Evolutionary conservation across 768 basidiomycete genomes (phyloP).

Genomic region (Fistulinella prunicolor): DNA sequence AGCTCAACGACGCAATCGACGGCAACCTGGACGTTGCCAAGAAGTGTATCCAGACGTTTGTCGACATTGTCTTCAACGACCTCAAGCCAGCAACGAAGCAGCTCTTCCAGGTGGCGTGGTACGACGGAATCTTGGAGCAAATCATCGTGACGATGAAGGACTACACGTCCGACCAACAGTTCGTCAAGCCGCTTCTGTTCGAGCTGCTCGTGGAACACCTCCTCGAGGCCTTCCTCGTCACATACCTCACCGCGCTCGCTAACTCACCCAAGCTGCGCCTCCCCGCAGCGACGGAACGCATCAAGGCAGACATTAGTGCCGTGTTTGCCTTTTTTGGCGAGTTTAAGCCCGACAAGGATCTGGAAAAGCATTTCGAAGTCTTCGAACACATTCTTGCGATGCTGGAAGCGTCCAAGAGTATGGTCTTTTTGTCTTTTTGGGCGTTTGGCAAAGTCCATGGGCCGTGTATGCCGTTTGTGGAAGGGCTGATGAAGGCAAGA

Average conservation of each 20-base stretch:
- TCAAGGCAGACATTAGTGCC: conserved; percentile 76
- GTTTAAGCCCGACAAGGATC: conserved; percentile 72
- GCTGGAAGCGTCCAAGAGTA: conserved; percentile 81
- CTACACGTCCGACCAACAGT: conserved; percentile 92
- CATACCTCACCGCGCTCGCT: conserved; percentile 84
- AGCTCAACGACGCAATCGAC: conserved; percentile 94
- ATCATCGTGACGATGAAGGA: conserved; percentile 95
- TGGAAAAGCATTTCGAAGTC: conserved; percentile 82
- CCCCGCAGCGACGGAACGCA: conserved; percentile 78
- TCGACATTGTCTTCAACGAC: conserved; percentile 94
- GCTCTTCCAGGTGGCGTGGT: conserved; percentile 85
- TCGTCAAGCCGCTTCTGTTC: conserved; percentile 85
- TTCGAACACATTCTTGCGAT: conserved; percentile 80
- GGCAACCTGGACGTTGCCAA: conserved; percentile 98
- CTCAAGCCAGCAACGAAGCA: conserved; percentile 81
- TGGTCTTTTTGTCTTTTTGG: conserved; percentile 93
- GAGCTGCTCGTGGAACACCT: conserved; percentile 93
- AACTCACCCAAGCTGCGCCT: conserved; percentile 83
- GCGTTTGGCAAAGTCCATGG: conserved; percentile 92
- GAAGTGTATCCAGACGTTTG: conserved; percentile 91
- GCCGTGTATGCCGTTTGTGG: conserved; percentile 88
- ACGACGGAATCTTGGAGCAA: conserved; percentile 83
- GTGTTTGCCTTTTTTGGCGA: conserved; percentile 79
- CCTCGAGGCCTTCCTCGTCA: conserved; percentile 84
- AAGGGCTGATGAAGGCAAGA: conserved; percentile 83